Evolutionary conservation across 441 rosid genomes (phyloP).

Genomic region (Raphanus hybrid): DNA sequence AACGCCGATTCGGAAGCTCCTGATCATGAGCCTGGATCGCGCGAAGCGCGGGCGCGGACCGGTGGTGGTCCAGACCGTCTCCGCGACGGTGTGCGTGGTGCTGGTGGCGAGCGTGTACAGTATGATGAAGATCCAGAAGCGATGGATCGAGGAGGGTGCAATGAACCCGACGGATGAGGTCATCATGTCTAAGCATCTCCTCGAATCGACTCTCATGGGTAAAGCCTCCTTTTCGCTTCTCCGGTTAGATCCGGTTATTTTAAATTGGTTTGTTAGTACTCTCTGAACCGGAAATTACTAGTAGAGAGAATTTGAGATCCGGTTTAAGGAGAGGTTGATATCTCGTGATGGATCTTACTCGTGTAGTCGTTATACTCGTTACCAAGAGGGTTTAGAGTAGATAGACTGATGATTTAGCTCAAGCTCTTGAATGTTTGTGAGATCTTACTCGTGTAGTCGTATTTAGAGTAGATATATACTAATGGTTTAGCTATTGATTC

Average conservation of each 20-base stretch:
- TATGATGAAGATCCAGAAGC: slow-evolving; percentile 59
- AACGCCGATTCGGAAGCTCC: slow-evolving; percentile 69
- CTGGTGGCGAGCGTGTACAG: slow-evolving; percentile 57
- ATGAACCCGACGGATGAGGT: slow-evolving; percentile 71
- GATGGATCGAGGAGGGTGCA: slow-evolving; percentile 60
- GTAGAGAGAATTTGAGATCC: slow-evolving; percentile 26
- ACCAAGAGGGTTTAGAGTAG: too few species aligned
- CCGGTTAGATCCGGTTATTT: slow-evolving; percentile 9
- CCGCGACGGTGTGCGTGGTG: slow-evolving; percentile 53
- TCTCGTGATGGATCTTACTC: slow-evolving; percentile 9
- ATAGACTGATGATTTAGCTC: too few species aligned
- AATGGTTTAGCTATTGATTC: not conserved
- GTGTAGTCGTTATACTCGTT: too few species aligned
- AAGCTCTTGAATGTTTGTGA: too few species aligned
- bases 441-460: too few species aligned
- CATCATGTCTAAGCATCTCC: slow-evolving; percentile 59
- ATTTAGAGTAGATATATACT: too few species aligned
- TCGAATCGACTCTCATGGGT: slow-evolving; percentile 78
- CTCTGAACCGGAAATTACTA: not conserved
- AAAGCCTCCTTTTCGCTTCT: slow-evolving; percentile 18
- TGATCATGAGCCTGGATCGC: slow-evolving; percentile 58
- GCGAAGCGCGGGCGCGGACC: slow-evolving; percentile 78
- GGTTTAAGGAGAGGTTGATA: slow-evolving; percentile 21
- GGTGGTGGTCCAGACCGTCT: slow-evolving; percentile 60
- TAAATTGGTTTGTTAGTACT: not conserved